These are phyloP conservation scores for Brassica incana DNA, from an alignment of 345 rosid species.

Conservation along the genomic window DNA sequence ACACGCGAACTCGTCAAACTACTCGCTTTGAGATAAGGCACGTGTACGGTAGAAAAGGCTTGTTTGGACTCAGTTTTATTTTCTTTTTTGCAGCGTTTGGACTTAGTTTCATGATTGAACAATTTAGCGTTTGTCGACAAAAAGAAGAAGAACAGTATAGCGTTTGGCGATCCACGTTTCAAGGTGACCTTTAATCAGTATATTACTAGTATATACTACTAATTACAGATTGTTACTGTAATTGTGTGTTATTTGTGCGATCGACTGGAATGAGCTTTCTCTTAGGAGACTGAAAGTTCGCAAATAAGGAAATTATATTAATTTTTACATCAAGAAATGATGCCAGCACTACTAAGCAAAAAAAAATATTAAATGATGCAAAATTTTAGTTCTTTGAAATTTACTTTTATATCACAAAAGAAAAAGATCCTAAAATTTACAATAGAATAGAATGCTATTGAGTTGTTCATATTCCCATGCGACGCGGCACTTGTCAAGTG, in stretches of 20 bases:
- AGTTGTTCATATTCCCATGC: background rate
- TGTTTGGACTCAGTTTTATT: background rate
- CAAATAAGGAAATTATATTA: background rate
- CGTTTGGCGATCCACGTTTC: slow-evolving; percentile 19
- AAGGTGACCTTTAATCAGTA: background rate
- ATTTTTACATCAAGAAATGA: background rate
- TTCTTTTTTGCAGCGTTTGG: background rate
- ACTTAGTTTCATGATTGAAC: background rate
- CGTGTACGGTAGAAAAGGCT: slow-evolving; percentile 18
- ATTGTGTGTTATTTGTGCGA: background rate
- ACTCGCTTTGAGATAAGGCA: background rate
- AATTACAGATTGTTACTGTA: background rate
- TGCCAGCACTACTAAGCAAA: background rate
- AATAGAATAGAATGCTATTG: background rate
- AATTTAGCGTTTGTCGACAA: too few species aligned
- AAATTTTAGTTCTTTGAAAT: background rate
- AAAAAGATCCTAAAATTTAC: background rate
- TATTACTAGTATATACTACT: background rate
- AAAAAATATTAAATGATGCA: background rate
- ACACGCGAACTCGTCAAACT: slow-evolving; percentile 26
- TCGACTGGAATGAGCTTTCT: background rate
- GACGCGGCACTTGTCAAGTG: slow-evolving; percentile 21
- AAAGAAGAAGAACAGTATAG: background rate
- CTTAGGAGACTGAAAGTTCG: background rate
- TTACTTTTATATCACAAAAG: background rate